phyloP scores from a whole-genome alignment of 2,329 filamentous ascomycete species.

The Paramyrothecium sp. region DNA sequence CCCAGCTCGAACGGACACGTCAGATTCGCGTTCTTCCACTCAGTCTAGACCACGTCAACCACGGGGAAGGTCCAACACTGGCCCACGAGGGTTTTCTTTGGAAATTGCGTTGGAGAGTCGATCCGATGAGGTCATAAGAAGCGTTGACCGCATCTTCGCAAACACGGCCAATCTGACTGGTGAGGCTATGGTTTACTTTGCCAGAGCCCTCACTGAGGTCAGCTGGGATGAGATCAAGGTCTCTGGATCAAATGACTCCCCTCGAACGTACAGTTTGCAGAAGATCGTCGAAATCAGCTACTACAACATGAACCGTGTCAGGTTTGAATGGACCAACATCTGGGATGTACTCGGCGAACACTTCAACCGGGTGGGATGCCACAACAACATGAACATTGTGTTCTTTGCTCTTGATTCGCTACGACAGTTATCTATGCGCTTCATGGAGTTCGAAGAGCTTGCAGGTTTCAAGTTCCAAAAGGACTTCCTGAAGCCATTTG shows the following conservation, averaged over 20 bases:
- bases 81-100: slow-evolving; percentile 64
- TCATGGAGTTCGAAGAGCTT: slow-evolving; percentile 97
- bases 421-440: slow-evolving; percentile 94
- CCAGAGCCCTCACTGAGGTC: slow-evolving; percentile 86
- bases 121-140: slow-evolving; percentile 88
- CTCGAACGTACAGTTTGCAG: slow-evolving; percentile 93
- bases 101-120: slow-evolving; percentile 91
- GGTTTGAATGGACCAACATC: slow-evolving; percentile 97
- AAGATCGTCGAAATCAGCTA: slow-evolving; percentile 99
- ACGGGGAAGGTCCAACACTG: slow-evolving; percentile 53
- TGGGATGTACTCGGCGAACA: slow-evolving; percentile 98
- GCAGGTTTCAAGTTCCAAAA: slow-evolving; percentile 99
- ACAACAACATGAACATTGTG: slow-evolving; percentile 93
- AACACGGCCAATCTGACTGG: slow-evolving; percentile 92
- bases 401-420: slow-evolving; percentile 97
- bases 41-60: slow-evolving; percentile 49
- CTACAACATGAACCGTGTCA: slow-evolving; percentile 98
- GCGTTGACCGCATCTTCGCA: slow-evolving; percentile 93
- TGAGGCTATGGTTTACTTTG: slow-evolving; percentile 94
- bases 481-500: slow-evolving; percentile 97
- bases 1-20: slow-evolving; percentile 51
- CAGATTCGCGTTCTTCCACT: slow-evolving; percentile 64
- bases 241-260: slow-evolving; percentile 91
- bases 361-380: slow-evolving; percentile 96
- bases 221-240: slow-evolving; percentile 99